Evolutionary conservation across 345 rosid genomes (phyloP), one percentile per base, ranked within the genome.

Genomic region (Eucalyptus caleyi): DNA sequence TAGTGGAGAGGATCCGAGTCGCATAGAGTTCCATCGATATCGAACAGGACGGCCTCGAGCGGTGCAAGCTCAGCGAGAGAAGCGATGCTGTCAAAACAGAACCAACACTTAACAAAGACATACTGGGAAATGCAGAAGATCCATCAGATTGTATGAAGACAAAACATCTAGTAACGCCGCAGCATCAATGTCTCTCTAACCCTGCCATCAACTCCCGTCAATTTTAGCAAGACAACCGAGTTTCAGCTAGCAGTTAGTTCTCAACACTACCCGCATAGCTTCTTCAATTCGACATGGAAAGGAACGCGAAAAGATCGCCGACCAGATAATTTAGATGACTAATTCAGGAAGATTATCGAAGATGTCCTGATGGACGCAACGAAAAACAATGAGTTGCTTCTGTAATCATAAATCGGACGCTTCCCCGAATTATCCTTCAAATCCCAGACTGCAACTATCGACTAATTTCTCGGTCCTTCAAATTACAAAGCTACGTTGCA

Each of bases 1-100:
- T 89, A 91, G 90, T 98, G 99, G 91, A 97, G 91, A 47, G 99
- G 99, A 93, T 97, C 99, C n/a, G 99, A 94, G 91, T 97, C 99
- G 89, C 99, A 97, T 5, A 98, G 95, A 30, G 99, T 98, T 91
- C 99, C 99, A 92, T 98, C 99, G 37, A 98, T 96, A 82, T 98
- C 99, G 87, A 98, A 98, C 69, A 97, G 88, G 60, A 98, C 93
- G 14, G 97, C 99, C 90, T 96, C 95, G 82, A 96, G 87, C 6
- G 99, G 98, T 87, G 96, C 98, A 86, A 94, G 92, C 87, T 93
- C 93, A 26, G 94, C 87, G 9, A 97, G 94, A 88, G 95, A 92
- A 88, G 67, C 91, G 81, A 90, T 92, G 93, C 98, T 97, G 96
- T 45, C 30, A 44, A 59, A 65, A 65, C 15, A 23, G 45, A 30